Evolutionary conservation across 805 yeast genomes (phyloP), one percentile per base, ranked within the genome.

Genomic region (Metschnikowia henanensis): DNA sequence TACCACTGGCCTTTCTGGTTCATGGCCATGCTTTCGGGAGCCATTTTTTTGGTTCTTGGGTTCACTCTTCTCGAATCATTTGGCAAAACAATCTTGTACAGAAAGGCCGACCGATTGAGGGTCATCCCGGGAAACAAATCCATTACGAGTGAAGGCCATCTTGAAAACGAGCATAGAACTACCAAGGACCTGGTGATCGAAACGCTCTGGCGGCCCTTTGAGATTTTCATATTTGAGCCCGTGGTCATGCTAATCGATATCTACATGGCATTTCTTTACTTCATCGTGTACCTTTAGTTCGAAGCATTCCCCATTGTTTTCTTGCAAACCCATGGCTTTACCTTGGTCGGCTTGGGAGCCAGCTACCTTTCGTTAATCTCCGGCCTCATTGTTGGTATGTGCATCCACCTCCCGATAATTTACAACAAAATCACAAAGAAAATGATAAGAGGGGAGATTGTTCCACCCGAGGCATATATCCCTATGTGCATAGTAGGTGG

Each of bases 1-100:
- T 45, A 45, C 30, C 49, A 40, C 40, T 49, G 50, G 53, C 40
- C 53, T 1, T 49, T 42, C 33, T 49, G 50, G 50, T 46, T 49
- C 28, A 37, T 43, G 8, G 37, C 43, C 18, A 44, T 47, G 22
- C 22, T 46, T 22, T 35, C 45, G 7, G 51, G 51, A n/a, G 34
- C 33, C 12, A 30, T 39, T 9, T 31, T 43, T 26, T 30, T 41
- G 7, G 30, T 47, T n/a, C 28, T 47, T 30, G 23, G 39, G 12
- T 47, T 37, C 36, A 34, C 40, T 23, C 41, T 47, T 19, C 51
- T 48, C 5, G 51, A 47, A 37, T 31, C 51, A 5, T 43, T 37
- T 38, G 39, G 40, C 4, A 47, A 47, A 21, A 47, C 51, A 7
- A 36, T 43, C 10, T 34, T 47, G 29, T 44, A 40, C 45, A 22